Percentiles rank a stretch among this genome's conserved stretches.
These are phyloP conservation scores for Sambucus nigra DNA, from an alignment of 129 eudicot species.

Conservation along the genomic window DNA sequence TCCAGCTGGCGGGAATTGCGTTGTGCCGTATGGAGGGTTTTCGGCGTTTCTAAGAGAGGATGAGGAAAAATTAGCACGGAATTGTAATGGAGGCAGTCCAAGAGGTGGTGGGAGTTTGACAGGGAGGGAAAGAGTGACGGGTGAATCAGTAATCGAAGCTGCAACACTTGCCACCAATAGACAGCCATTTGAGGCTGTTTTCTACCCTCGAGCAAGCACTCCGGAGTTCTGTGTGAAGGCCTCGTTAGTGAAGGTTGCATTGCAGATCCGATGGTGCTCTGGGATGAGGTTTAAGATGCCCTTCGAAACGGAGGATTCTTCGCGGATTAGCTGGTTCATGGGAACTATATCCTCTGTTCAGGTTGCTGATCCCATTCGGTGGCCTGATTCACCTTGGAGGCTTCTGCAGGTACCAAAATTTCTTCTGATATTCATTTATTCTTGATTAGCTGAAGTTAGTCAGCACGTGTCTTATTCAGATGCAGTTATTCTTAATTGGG, in stretches of 20 bases:
- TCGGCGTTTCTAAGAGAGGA: constrained; percentile 53
- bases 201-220: constrained; percentile 86
- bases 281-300: constrained; percentile 99
- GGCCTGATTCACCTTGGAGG: constrained; percentile 99
- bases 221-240: constrained; percentile 96
- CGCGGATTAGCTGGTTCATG: constrained; percentile 97
- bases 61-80: constrained; percentile 22
- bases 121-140: constrained; percentile 43
- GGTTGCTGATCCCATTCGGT: constrained; percentile 72
- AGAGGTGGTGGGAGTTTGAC: constrained; percentile 21
- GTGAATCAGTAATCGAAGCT: constrained; percentile 68
- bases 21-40: constrained; percentile 64
- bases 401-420: constrained; percentile 69
- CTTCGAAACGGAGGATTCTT: constrained; percentile 93
- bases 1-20: constrained; percentile 56
- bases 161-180: constrained; percentile 53
- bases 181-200: constrained; percentile 68
- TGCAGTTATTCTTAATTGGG: neutral
- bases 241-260: constrained; percentile 59
- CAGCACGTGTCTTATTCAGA: neutral
- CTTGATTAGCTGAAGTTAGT: too few species aligned
- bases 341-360: constrained; percentile 85
- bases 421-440: neutral
- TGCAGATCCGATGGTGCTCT: constrained; percentile 85
- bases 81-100: constrained; percentile 14